Percentiles rank a stretch among this genome's conserved stretches.
Conservation (phyloP, 345 rosid genomes). For the Raphanus raphanistrum region DNA sequence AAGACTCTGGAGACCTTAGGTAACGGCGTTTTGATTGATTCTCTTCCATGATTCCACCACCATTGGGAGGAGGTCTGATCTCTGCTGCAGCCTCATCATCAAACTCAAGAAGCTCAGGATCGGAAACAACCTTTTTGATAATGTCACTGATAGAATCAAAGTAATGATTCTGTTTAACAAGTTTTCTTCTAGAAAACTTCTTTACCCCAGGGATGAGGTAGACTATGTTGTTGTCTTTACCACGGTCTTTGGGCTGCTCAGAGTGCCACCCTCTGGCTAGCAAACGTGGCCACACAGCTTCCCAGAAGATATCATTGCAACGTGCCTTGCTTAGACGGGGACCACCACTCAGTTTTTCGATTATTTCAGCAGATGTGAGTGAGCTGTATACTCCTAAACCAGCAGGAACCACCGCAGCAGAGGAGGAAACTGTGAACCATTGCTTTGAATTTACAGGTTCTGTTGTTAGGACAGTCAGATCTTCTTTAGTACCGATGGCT, state of each 20-base stretch:
- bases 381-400: constrained; percentile 43
- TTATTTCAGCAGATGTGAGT: constrained; percentile 51
- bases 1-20: constrained; percentile 49
- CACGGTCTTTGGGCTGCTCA: constrained; percentile 54
- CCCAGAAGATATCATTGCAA: constrained; percentile 68
- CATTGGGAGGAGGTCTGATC: constrained; percentile 17
- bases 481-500: constrained; percentile 59
- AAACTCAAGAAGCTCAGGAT: constrained; percentile 63
- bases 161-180: constrained; percentile 57
- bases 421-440: constrained; percentile 39
- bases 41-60: constrained; percentile 33
- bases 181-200: constrained; percentile 64
- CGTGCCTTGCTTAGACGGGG: constrained; percentile 68
- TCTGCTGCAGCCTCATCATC: constrained; percentile 15
- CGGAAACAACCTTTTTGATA: constrained; percentile 59
- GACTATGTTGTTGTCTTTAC: constrained; percentile 46
- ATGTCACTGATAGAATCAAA: constrained; percentile 67
- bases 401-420: background rate
- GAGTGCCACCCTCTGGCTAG: constrained; percentile 75
- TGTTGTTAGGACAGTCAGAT: constrained; percentile 53
- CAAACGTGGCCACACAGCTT: constrained; percentile 80
- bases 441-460: constrained; percentile 45
- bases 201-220: constrained; percentile 63
- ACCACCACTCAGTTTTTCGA: constrained; percentile 48
- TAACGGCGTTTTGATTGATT: constrained; percentile 43